phyloP scores from a whole-genome alignment of 345 rosid species.

The Cardamine occulta region DNA sequence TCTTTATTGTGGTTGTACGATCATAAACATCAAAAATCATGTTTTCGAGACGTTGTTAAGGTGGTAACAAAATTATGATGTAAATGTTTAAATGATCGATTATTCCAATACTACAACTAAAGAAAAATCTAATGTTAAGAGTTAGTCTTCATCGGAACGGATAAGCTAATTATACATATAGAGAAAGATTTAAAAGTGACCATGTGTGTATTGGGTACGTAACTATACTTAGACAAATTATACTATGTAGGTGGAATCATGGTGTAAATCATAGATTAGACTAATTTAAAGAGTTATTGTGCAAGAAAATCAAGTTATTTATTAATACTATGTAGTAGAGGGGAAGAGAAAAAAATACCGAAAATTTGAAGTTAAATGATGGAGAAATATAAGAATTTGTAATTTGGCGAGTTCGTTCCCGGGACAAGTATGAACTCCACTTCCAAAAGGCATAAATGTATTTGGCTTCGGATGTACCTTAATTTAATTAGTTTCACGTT shows the following conservation, averaged over 20 bases:
- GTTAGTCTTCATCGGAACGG: not conserved
- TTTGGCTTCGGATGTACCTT: slow-evolving; percentile 69
- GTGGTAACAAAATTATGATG: not conserved
- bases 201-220: not conserved
- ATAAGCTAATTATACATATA: not conserved
- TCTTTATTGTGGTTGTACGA: not conserved
- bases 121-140: not conserved
- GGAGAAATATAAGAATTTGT: slow-evolving; percentile 75
- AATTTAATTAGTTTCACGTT: slow-evolving; percentile 20
- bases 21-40: not conserved
- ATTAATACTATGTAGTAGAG: not conserved
- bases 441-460: slow-evolving; percentile 93
- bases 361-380: slow-evolving; percentile 71
- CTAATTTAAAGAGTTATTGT: not conserved
- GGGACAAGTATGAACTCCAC: slow-evolving; percentile 91
- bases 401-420: slow-evolving; percentile 94
- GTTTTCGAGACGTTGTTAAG: slow-evolving; percentile 8
- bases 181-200: not conserved
- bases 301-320: not conserved
- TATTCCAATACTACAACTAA: not conserved
- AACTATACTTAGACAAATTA: slow-evolving; percentile 5
- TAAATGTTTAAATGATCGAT: not conserved
- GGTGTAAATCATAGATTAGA: slow-evolving; percentile 6
- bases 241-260: not conserved
- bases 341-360: slow-evolving; percentile 49